Conservation (phyloP, 306 rosid genomes). For the Vigna hirtella region DNA sequence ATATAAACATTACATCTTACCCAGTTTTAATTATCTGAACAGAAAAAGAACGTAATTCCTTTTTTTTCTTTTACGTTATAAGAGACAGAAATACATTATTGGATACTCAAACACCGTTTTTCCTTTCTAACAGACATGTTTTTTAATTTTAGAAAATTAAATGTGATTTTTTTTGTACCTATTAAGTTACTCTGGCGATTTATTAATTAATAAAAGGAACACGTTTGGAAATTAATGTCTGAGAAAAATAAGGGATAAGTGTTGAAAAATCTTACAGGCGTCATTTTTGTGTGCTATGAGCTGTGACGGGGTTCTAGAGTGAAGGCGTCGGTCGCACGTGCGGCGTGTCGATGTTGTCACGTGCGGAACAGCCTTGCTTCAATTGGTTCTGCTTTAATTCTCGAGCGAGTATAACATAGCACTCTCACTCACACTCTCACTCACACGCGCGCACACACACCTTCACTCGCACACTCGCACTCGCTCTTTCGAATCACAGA, state of each 20-base stretch:
- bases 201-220: too few species aligned
- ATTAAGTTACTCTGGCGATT: neutral
- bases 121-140: neutral
- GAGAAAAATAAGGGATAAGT: conserved; percentile 10
- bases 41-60: neutral
- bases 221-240: neutral
- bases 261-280: conserved; percentile 35
- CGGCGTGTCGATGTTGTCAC: conserved; percentile 49
- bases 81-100: neutral
- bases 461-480: conserved; percentile 33
- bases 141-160: neutral
- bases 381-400: conserved; percentile 54
- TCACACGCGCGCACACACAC: conserved; percentile 32
- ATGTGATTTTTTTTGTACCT: neutral
- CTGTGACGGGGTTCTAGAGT: conserved; percentile 39
- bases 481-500: conserved; percentile 54
- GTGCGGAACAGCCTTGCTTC: conserved; percentile 49
- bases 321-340: conserved; percentile 82
- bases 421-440: conserved; percentile 34
- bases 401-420: neutral
- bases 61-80: too few species aligned
- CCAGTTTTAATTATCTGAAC: neutral
- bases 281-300: conserved; percentile 38
- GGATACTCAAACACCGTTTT: neutral
- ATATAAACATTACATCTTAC: neutral